phyloP scores from a whole-genome alignment of 306 rosid species.

The Malus asiatica region DNA sequence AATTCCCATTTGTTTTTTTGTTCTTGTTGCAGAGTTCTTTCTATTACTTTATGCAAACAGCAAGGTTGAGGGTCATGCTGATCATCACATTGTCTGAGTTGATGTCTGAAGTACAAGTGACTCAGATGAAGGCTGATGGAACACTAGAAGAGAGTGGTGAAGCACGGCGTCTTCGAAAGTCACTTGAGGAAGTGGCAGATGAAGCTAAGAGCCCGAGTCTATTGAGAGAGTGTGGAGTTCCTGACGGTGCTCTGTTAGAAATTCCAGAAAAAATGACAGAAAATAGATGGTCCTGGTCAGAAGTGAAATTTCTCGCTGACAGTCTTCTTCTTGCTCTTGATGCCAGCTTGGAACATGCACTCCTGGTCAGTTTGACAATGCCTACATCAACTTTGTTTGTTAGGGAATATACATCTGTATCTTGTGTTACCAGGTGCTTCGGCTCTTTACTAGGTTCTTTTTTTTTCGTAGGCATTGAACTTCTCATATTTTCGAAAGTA shows the following conservation, averaged over 20 bases:
- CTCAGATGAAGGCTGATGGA: slow-evolving; percentile 96
- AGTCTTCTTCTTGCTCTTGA: slow-evolving; percentile 93
- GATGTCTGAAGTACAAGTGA: slow-evolving; percentile 99
- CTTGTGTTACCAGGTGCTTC: neutral
- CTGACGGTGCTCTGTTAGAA: slow-evolving; percentile 55
- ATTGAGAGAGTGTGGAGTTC: slow-evolving; percentile 70
- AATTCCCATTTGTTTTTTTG: neutral
- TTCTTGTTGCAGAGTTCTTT: slow-evolving; percentile 75
- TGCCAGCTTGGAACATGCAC: slow-evolving; percentile 92
- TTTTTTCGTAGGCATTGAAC: neutral
- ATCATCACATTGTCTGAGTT: slow-evolving; percentile 91
- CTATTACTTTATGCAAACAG: slow-evolving; percentile 81
- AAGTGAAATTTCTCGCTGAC: slow-evolving; percentile 77
- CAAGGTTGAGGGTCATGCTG: slow-evolving; percentile 93
- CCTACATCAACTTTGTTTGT: neutral
- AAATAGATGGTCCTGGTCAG: slow-evolving; percentile 90
- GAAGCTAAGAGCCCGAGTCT: slow-evolving; percentile 56
- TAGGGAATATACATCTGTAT: neutral
- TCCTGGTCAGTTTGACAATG: slow-evolving; percentile 54
- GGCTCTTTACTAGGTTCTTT: neutral
- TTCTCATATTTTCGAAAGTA: neutral
- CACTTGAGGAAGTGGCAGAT: slow-evolving; percentile 77
- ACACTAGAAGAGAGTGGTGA: slow-evolving; percentile 96
- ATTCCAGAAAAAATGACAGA: slow-evolving; percentile 64
- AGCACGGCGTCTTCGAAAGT: slow-evolving; percentile 78